A percentile compares a stretch with the other conserved stretches of the same genome.
phyloP scores from a whole-genome alignment of 257 asterid species.

The Cinchona pubescens region DNA sequence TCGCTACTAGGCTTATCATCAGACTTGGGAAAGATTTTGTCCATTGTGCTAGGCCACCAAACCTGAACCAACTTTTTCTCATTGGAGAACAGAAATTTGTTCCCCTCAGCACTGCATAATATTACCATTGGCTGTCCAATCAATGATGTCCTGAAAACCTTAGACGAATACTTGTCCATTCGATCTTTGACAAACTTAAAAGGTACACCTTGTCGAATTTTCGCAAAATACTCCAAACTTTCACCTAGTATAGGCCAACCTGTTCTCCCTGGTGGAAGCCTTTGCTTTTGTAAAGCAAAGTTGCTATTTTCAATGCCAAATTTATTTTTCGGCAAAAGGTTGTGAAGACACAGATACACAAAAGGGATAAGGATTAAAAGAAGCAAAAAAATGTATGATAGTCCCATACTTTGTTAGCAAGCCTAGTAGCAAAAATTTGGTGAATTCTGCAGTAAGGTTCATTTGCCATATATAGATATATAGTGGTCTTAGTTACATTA shows the following conservation, averaged over 20 bases:
- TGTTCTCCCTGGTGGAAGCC: slow-evolving; percentile 4
- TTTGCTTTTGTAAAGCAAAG: background rate
- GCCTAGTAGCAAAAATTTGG: background rate
- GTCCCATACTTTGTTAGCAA: background rate
- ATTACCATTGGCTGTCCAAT: background rate
- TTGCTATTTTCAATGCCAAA: no score
- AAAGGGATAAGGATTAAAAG: no score
- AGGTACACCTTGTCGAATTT: background rate
- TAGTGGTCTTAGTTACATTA: no score
- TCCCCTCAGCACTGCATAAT: slow-evolving; percentile 4
- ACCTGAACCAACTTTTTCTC: background rate
- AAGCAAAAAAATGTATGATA: no score
- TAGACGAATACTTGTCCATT: slow-evolving; percentile 1
- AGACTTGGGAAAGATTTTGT: slow-evolving; percentile 18
- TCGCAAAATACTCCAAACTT: slow-evolving; percentile 1
- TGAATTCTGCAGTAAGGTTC: background rate
- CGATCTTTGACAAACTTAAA: background rate
- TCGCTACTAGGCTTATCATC: slow-evolving; percentile 8
- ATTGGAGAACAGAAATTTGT: slow-evolving; percentile 3
- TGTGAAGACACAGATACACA: no score
- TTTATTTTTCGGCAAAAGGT: no score
- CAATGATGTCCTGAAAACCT: slow-evolving; percentile 11
- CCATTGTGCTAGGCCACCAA: slow-evolving; percentile 17
- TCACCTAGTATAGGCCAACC: slow-evolving; percentile 21
- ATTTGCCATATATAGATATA: no score